A percentile compares a stretch with the other conserved stretches of the same genome.
These are phyloP conservation scores for Blastobotrys terrestris DNA, from an alignment of 805 yeast species.

Conservation along the genomic window DNA sequence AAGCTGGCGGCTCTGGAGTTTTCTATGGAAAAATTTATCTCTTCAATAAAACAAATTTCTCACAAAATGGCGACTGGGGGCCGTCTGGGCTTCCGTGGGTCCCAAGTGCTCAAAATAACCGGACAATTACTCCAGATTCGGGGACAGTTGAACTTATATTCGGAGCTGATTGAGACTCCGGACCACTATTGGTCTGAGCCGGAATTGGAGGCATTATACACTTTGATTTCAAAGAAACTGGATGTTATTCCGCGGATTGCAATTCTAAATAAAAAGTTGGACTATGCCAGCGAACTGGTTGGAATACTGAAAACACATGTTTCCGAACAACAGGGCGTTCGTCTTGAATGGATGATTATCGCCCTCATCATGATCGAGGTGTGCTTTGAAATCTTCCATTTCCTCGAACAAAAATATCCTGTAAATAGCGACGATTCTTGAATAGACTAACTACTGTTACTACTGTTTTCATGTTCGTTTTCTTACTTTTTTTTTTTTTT, in stretches of 20 bases:
- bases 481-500: too few relatives aligned
- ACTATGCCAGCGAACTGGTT: slow-evolving; percentile 86
- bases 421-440: background rate
- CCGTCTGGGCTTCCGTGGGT: slow-evolving; percentile 38
- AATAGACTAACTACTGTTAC: background rate
- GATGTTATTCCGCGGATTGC: slow-evolving; percentile 74
- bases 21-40: slow-evolving; percentile 62
- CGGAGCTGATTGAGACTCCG: slow-evolving; percentile 86
- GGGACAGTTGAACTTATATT: slow-evolving; percentile 77
- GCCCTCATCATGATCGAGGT: slow-evolving; percentile 80
- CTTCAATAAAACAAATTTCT: slow-evolving; percentile 55
- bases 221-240: slow-evolving; percentile 59
- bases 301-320: slow-evolving; percentile 68
- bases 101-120: slow-evolving; percentile 58
- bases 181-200: slow-evolving; percentile 94
- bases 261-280: slow-evolving; percentile 77
- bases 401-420: slow-evolving; percentile 40
- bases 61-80: slow-evolving; percentile 60
- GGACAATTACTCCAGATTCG: slow-evolving; percentile 71
- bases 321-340: slow-evolving; percentile 67
- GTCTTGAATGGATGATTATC: slow-evolving; percentile 86
- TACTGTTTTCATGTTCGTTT: too few relatives aligned
- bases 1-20: slow-evolving; percentile 74
- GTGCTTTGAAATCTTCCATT: slow-evolving; percentile 70
- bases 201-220: slow-evolving; percentile 67